Evolutionary conservation across 31 red algal species (phyloP).

Genomic region (Endocladia muricata): DNA sequence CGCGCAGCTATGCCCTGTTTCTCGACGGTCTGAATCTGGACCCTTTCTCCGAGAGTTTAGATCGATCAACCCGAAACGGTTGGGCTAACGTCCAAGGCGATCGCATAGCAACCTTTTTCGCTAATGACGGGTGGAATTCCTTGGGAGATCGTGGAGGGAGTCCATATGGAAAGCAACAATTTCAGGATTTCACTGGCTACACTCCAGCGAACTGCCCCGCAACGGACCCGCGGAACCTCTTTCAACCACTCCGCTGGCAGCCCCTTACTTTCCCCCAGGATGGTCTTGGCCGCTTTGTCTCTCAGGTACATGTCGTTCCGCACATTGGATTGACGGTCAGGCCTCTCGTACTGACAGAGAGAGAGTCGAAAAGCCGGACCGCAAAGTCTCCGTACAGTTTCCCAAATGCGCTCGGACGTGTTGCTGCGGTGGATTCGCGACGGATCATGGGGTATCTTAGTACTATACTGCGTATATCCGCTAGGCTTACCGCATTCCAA

Average conservation of each 20-base stretch:
- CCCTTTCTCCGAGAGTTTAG: background rate
- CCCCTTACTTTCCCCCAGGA: conserved; percentile 25
- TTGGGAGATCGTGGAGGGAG: background rate
- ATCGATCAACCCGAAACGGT: conserved; percentile 7
- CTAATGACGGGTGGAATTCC: conserved; percentile 39
- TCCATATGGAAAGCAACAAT: conserved; percentile 2
- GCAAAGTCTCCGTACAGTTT: background rate
- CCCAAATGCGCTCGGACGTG: background rate
- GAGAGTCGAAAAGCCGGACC: background rate
- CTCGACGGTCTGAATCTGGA: conserved; percentile 14
- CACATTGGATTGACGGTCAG: conserved; percentile 21
- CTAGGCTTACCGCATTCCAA: background rate
- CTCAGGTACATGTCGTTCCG: conserved; percentile 29
- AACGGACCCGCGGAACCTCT: background rate
- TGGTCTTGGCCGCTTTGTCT: conserved; percentile 14
- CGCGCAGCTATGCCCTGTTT: background rate
- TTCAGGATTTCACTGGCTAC: conserved; percentile 22
- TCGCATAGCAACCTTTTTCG: conserved; percentile 1
- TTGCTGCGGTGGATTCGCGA: conserved; percentile 2
- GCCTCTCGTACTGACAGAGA: conserved; percentile 9
- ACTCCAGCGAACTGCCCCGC: conserved; percentile 17
- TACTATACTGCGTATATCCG: background rate
- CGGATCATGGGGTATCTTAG: background rate
- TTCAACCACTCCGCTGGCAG: conserved; percentile 37
- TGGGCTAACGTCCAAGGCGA: conserved; percentile 8